Percentiles rank a stretch among this genome's conserved stretches.
These are phyloP conservation scores for Spirogloea muscicola DNA, from an alignment of 139 green algal species.

Conservation along the genomic window DNA sequence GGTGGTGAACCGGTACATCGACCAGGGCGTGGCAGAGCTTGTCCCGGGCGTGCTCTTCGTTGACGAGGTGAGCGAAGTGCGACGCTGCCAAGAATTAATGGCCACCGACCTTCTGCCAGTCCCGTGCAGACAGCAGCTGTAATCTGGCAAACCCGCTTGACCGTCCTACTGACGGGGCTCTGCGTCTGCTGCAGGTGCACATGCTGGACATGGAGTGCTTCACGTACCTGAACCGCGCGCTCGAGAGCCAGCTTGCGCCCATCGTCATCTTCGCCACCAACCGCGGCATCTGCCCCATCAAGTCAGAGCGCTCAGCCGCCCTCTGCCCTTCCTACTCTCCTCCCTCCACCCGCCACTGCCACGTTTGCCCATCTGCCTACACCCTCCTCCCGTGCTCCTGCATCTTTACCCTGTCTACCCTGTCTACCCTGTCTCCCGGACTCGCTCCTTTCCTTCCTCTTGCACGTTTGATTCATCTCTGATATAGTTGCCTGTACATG, in stretches of 20 bases:
- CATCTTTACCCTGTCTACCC: neutral
- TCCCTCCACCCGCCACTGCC: neutral
- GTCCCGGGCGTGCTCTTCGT: conserved; percentile 98
- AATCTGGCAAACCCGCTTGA: too few species aligned
- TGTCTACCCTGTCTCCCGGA: too few species aligned
- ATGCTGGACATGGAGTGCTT: conserved; percentile 99
- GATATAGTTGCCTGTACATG: too few species aligned
- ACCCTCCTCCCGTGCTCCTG: neutral
- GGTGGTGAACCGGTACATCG: conserved; percentile 70
- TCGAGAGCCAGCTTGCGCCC: conserved; percentile 87
- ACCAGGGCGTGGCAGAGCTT: conserved; percentile 80
- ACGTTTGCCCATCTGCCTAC: neutral
- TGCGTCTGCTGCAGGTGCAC: conserved; percentile 85
- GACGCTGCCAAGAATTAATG: too few species aligned
- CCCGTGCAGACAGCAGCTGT: too few species aligned
- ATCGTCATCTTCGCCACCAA: conserved; percentile 99
- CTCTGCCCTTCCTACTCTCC: neutral
- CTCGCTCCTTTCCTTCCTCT: too few species aligned
- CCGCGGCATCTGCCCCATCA: conserved; percentile 77
- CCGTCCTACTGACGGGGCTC: too few species aligned
- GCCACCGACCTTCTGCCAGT: too few species aligned
- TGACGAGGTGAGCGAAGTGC: conserved; percentile 86
- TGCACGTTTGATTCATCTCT: too few species aligned
- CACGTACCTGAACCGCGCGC: conserved; percentile 89
- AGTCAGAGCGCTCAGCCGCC: neutral